Evolutionary conservation across 805 yeast genomes (phyloP).

Genomic region (Candida lessepsii): DNA sequence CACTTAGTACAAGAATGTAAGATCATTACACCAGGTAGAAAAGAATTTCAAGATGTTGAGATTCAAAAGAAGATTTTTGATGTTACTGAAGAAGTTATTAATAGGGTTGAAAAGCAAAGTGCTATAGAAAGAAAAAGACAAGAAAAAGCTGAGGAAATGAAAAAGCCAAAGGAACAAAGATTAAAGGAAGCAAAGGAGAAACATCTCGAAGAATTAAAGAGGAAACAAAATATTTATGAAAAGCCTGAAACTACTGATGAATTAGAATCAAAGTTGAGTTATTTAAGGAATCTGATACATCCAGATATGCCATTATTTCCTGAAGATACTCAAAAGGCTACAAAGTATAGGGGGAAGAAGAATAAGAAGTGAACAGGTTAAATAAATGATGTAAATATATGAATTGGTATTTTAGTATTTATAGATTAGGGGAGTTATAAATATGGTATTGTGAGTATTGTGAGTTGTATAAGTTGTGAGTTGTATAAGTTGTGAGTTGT

Average conservation of each 20-base stretch:
- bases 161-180: conserved; percentile 20
- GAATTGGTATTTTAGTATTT: too few relatives aligned
- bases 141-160: conserved; percentile 19
- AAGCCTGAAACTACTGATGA: conserved; percentile 38
- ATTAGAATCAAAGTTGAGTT: conserved; percentile 32
- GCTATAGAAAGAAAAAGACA: conserved; percentile 61
- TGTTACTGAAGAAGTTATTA: conserved; percentile 58
- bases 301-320: conserved; percentile 18
- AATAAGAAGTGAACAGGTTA: conserved; percentile 7
- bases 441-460: too few relatives aligned
- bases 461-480: too few relatives aligned
- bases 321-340: conserved; percentile 12
- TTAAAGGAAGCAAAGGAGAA: conserved; percentile 18
- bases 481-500: too few relatives aligned
- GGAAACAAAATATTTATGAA: conserved; percentile 25
- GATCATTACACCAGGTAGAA: conserved; percentile 50
- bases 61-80: conserved; percentile 62
- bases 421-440: too few relatives aligned
- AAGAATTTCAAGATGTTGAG: conserved; percentile 61
- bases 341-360: conserved; percentile 6
- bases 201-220: conserved; percentile 16
- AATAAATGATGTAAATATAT: too few relatives aligned
- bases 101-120: conserved; percentile 62
- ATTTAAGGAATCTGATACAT: conserved; percentile 13
- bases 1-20: conserved; percentile 73